Evolutionary conservation across 2,329 filamentous ascomycete genomes (phyloP).

Genomic region (Furcasterigmium sp.): DNA sequence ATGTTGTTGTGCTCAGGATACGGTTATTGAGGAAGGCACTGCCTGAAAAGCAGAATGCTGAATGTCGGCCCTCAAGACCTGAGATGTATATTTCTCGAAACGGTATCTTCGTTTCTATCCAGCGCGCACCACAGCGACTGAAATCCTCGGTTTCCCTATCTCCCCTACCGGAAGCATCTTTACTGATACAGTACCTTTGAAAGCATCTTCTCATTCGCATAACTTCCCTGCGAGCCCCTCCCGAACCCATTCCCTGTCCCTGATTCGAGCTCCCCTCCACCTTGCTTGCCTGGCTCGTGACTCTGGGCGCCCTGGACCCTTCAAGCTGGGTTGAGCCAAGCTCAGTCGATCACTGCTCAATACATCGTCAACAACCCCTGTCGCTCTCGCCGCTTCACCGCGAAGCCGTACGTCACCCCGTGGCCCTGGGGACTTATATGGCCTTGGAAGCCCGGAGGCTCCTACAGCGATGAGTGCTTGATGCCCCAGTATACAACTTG

Average conservation of each 20-base stretch:
- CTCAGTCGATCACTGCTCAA: background rate
- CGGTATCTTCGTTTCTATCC: too few species aligned
- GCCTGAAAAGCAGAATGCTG: too few species aligned
- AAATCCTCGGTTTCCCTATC: too few species aligned
- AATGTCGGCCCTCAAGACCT: too few species aligned
- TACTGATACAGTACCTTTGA: background rate
- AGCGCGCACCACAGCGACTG: too few species aligned
- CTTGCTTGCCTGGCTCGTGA: background rate
- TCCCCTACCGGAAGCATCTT: too few species aligned
- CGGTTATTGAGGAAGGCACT: background rate
- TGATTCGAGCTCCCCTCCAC: background rate
- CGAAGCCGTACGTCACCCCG: background rate
- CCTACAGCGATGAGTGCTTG: background rate
- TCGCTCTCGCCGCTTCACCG: background rate
- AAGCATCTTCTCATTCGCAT: background rate
- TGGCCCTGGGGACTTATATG: background rate
- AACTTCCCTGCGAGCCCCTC: background rate
- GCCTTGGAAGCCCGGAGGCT: background rate
- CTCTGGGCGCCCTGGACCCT: background rate
- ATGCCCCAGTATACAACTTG: background rate
- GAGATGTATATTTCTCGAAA: too few species aligned
- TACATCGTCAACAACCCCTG: background rate
- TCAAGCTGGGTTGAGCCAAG: slow-evolving; percentile 1
- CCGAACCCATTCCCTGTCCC: background rate
- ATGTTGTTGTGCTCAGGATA: background rate